phyloP scores from a whole-genome alignment of 108 stramenopile species.

The Bacterosira constricta region DNA sequence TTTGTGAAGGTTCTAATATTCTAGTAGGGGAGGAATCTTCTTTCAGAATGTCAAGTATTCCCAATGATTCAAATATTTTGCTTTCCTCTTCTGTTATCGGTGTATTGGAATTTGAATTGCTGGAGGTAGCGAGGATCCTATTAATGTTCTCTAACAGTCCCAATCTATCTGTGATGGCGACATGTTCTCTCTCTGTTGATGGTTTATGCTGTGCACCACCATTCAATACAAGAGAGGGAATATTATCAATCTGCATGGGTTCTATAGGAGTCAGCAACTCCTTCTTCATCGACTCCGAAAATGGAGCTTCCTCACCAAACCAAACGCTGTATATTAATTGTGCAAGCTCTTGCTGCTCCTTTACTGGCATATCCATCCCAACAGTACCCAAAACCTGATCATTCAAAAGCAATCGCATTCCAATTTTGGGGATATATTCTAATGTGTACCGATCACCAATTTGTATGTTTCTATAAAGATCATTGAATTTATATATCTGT shows the following conservation, averaged over 20 bases:
- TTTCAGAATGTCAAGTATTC: neutral
- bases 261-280: conserved; percentile 9
- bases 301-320: conserved; percentile 10
- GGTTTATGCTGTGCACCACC: neutral
- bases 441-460: conserved; percentile 38
- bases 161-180: neutral
- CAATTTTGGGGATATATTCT: conserved; percentile 8
- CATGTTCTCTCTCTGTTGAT: neutral
- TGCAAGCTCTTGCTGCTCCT: neutral
- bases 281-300: conserved; percentile 2
- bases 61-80: neutral
- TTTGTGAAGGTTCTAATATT: neutral
- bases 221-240: too few species aligned
- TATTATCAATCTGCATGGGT: neutral
- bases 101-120: neutral
- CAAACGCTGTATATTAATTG: conserved; percentile 1
- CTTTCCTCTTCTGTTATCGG: neutral
- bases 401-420: conserved; percentile 26
- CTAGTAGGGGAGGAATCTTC: neutral
- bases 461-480: conserved; percentile 21
- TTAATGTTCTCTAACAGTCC: neutral
- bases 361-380: neutral
- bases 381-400: conserved; percentile 18
- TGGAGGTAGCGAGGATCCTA: too few species aligned
- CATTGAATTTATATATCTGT: conserved; percentile 13